Conservation (phyloP, 805 yeast species). For the Hanseniaspora jakobsenii region DNA sequence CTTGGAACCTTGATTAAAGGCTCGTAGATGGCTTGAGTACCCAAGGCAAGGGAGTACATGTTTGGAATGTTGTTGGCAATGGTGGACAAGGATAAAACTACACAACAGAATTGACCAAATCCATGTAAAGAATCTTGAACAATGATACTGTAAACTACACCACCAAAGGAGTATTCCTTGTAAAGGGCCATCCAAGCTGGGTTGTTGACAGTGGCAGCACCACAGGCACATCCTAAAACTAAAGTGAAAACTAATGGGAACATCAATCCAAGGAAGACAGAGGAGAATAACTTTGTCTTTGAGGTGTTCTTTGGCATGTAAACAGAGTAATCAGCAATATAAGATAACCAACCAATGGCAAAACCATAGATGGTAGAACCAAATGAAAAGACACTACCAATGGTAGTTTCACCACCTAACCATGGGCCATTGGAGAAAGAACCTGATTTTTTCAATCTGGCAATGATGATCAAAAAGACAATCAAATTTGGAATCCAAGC, state of each 20-base stretch:
- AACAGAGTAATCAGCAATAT: slow-evolving; percentile 82
- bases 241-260: slow-evolving; percentile 59
- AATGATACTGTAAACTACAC: slow-evolving; percentile 63
- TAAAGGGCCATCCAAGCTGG: slow-evolving; percentile 40
- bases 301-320: slow-evolving; percentile 62
- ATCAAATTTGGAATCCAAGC: slow-evolving; percentile 75
- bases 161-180: slow-evolving; percentile 53
- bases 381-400: slow-evolving; percentile 66
- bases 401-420: slow-evolving; percentile 49
- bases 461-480: slow-evolving; percentile 65
- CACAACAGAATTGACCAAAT: slow-evolving; percentile 83
- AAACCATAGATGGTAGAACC: slow-evolving; percentile 79
- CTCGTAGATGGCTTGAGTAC: slow-evolving; percentile 75
- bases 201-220: slow-evolving; percentile 49
- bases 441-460: slow-evolving; percentile 54
- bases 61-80: slow-evolving; percentile 86
- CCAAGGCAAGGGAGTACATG: slow-evolving; percentile 77
- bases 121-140: slow-evolving; percentile 73
- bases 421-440: slow-evolving; percentile 46
- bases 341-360: slow-evolving; percentile 93
- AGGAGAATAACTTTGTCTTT: slow-evolving; percentile 47
- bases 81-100: slow-evolving; percentile 68
- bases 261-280: slow-evolving; percentile 49
- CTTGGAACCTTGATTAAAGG: slow-evolving; percentile 65
- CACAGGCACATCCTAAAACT: slow-evolving; percentile 77